Evolutionary conservation across 331 rosid species (phyloP).

Genomic region (Rhamnella rubrinervis): DNA sequence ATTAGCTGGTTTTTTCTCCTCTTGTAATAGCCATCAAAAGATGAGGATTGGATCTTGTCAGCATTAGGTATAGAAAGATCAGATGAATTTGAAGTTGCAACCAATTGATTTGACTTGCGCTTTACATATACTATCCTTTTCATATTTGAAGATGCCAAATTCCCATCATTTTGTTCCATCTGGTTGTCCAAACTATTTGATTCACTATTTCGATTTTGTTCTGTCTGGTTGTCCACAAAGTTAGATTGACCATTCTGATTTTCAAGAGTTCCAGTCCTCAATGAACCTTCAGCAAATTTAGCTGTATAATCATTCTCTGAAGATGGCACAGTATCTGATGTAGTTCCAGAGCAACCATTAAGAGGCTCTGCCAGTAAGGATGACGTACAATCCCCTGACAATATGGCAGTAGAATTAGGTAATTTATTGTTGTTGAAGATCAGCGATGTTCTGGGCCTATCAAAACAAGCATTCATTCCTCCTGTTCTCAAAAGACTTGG

Average conservation of each 20-base stretch:
- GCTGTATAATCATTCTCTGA: conserved; percentile 36
- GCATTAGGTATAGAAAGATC: conserved; percentile 42
- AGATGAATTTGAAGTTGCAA: conserved; percentile 65
- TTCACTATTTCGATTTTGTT: conserved; percentile 23
- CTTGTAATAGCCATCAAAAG: conserved; percentile 82
- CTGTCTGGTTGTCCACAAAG: conserved; percentile 44
- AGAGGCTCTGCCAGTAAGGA: conserved; percentile 42
- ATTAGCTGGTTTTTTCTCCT: conserved; percentile 78
- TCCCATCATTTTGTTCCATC: conserved; percentile 42
- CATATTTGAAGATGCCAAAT: conserved; percentile 38
- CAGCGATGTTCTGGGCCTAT: conserved; percentile 46
- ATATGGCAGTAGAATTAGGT: conserved; percentile 17
- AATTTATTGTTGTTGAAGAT: conserved; percentile 31
- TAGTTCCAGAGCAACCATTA: conserved; percentile 40
- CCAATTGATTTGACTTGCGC: conserved; percentile 83
- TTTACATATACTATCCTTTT: conserved; percentile 68
- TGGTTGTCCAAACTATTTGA: conserved; percentile 41
- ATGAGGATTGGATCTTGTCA: conserved; percentile 49
- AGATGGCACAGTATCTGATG: conserved; percentile 37
- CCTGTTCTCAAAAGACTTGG: conserved; percentile 30
- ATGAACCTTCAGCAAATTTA: conserved; percentile 36
- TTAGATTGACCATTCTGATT: conserved; percentile 37
- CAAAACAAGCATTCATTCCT: conserved; percentile 32
- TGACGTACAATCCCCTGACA: conserved; percentile 36
- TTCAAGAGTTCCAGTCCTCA: conserved; percentile 43